These are phyloP conservation scores for Ilex aquifolium DNA, from an alignment of 257 asterid species.

Conservation along the genomic window DNA sequence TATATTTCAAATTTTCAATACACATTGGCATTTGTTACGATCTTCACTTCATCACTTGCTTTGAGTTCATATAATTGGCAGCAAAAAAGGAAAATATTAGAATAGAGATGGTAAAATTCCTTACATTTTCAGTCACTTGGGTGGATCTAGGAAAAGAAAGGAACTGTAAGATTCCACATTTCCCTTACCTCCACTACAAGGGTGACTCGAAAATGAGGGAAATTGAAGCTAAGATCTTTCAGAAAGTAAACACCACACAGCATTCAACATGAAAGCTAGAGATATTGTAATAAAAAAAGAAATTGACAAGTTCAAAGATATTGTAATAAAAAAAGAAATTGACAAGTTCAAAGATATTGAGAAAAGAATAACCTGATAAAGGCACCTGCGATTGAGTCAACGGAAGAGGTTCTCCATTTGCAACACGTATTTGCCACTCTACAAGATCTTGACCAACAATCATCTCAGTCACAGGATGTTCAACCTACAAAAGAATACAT, in stretches of 20 bases:
- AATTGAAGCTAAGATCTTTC: too few relatives aligned
- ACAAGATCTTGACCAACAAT: slow-evolving; percentile 98
- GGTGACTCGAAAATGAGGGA: too few relatives aligned
- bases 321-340: slow-evolving; percentile 11
- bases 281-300: slow-evolving; percentile 10
- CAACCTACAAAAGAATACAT: slow-evolving; percentile 53
- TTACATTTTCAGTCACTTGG: too few relatives aligned
- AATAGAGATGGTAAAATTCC: too few relatives aligned
- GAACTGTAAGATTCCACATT: too few relatives aligned
- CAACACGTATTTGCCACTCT: slow-evolving; percentile 97
- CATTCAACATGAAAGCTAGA: slow-evolving; percentile 6
- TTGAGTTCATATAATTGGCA: too few relatives aligned
- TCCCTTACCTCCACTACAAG: too few relatives aligned
- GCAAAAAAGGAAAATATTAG: too few relatives aligned
- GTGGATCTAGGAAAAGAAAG: too few relatives aligned
- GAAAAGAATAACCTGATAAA: slow-evolving; percentile 49
- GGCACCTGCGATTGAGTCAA: slow-evolving; percentile 81
- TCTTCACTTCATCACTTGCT: too few relatives aligned
- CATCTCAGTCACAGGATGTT: slow-evolving; percentile 99
- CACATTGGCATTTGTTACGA: too few relatives aligned
- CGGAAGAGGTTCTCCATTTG: slow-evolving; percentile 96
- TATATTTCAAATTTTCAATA: too few relatives aligned
- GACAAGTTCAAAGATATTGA: not conserved
- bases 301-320: not conserved
- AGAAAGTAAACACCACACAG: not conserved